Base-by-base conservation (phyloP, 1,284 basidiomycete genomes). In the Irpex sp. region DNA sequence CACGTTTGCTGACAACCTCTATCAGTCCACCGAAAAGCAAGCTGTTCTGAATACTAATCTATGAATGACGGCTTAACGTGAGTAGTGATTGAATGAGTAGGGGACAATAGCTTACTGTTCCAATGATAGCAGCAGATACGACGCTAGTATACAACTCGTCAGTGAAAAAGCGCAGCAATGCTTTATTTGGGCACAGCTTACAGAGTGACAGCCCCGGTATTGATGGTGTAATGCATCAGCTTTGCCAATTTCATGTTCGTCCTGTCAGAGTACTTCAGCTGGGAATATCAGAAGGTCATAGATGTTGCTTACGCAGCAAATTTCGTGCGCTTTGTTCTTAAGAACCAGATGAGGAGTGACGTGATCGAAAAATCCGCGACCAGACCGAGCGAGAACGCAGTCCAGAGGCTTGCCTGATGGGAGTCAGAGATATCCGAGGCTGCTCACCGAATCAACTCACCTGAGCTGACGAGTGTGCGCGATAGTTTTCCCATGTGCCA, bases 1-100 rank as follows among this genome's bases (percentile, higher is more conserved):
- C 48, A 62, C 61, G 61, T 36, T 62, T 62, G 57, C 61, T 56
- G 31, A 62, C 49, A 34, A 62, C 37, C 40, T 62, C 61, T 13
- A 62, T 56, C 57, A 62, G 36, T 5, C 61, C 61, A 26, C 21
- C 61, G 38, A 62, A 62, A 48, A 62, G 51, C 21, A 62, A 48
- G 19, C 61, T 62, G 7, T 34, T 48, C 7, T 52, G 8, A 8
- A 52, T 19, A 8, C 49, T 19, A 17, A 52, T 52, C 49, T 52
- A 26, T 52, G 9, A 5, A 19, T 9, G 21, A 19, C 17, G 49
- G 11, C 49, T 17, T 9, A 17, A 15, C 21, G n/a, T 52, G 17
- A 52, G 49, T 4, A 52, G 21, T 17, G 17, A 19, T 52, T 9
- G 21, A 52, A 17, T 9, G 17, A 52, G 17, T 19, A 19, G n/a